These are phyloP conservation scores for Conticribra weissflogii DNA, from an alignment of 108 stramenopile species.

Conservation along the genomic window DNA sequence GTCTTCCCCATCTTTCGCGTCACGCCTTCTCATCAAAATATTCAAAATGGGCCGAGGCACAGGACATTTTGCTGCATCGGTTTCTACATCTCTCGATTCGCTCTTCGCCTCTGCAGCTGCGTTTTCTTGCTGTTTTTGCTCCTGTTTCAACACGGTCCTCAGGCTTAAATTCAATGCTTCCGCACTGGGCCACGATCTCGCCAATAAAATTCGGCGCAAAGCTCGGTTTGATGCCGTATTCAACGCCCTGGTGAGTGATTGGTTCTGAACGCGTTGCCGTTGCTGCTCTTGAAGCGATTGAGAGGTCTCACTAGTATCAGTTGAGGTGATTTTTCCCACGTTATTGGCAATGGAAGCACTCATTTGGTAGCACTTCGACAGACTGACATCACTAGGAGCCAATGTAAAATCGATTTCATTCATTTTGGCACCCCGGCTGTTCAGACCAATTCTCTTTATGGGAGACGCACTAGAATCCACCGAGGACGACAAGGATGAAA, in stretches of 20 bases:
- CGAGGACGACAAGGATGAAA: slow-evolving; percentile 8
- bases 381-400: slow-evolving; percentile 79
- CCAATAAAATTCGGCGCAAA: slow-evolving; percentile 76
- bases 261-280: slow-evolving; percentile 39
- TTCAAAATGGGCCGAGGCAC: slow-evolving; percentile 87
- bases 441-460: slow-evolving; percentile 42
- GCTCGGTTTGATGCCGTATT: slow-evolving; percentile 89
- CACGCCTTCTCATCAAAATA: slow-evolving; percentile 61
- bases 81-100: slow-evolving; percentile 19
- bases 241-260: slow-evolving; percentile 73
- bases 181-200: slow-evolving; percentile 83
- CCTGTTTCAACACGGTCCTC: slow-evolving; percentile 58
- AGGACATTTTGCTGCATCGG: slow-evolving; percentile 74
- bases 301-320: slow-evolving; percentile 1
- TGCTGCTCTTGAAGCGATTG: slow-evolving; percentile 12
- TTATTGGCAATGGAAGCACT: slow-evolving; percentile 1
- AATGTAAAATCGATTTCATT: slow-evolving; percentile 85
- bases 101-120: slow-evolving; percentile 2
- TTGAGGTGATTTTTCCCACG: neutral
- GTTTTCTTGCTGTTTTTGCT: slow-evolving; percentile 38
- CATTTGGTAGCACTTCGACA: slow-evolving; percentile 68
- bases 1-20: slow-evolving; percentile 14
- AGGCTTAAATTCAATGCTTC: slow-evolving; percentile 83
- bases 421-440: slow-evolving; percentile 52
- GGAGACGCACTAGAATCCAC: too few species aligned